Base-by-base conservation (phyloP, 306 rosid species). In the Fagus sylvatica region DNA sequence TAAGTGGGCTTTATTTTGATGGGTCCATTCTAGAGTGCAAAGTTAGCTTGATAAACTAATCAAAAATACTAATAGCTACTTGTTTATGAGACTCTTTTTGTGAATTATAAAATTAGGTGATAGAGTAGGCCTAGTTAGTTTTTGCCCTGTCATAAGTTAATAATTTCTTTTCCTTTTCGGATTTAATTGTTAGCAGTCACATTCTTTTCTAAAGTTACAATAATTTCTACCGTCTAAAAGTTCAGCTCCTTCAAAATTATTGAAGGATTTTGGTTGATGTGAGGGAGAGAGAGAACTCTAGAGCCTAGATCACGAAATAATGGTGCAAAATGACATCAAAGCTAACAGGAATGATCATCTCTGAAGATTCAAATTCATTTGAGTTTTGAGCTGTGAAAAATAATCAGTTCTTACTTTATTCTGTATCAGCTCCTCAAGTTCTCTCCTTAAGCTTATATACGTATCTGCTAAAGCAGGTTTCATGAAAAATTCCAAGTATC, bases 401-500 rank as follows among this genome's bases (percentile, higher is more conserved):
- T 41, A 17, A 41, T 68, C 36, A 61, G 69, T 22, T 82, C 87
- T 80, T 79, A 90, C 99, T 84, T 96, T 91, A 81, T 71, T 83
- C 78, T 88, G 98, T 78, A 93, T 86, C 72, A 95, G 71, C 74
- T 91, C 94, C 41, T 91, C 98, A 73, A 91, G 80, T 82, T 91
- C 99, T 73, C 60, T 69, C 89, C 91, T 95, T 75, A 95, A 82
- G 72, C 69, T 76, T 64, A 90, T 59, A 80, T 89, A 93, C 34
- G 91, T 93, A 43, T 88, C 83, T 48, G 98, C 94, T 81, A 93
- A 79, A 72, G 79, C 79, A 69, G 99, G 97, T 76, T 87, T 87
- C 98, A 95, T 95, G 87, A 93, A 95, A 83, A 95, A 93, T 65
- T 92, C 98, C 73, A 95, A 80, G 81, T 87, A 85, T 41, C 91